phyloP scores from a whole-genome alignment of 306 rosid genomes.

The Rosa persica region DNA sequence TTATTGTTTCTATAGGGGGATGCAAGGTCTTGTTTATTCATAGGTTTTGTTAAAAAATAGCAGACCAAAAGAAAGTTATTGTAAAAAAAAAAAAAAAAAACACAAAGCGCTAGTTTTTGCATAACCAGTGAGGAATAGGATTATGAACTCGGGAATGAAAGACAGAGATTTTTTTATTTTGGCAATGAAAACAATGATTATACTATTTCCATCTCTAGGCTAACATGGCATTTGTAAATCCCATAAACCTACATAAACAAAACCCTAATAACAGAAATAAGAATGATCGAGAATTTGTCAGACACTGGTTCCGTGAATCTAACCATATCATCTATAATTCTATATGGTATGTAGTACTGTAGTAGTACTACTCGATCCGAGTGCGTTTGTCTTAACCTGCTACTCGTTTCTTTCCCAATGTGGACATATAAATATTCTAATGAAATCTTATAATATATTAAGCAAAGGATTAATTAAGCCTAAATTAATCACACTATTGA shows the following conservation, averaged over 20 bases:
- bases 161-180: neutral
- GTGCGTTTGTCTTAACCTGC: neutral
- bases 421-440: neutral
- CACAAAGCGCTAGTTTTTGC: neutral
- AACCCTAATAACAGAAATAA: slow-evolving; percentile 33
- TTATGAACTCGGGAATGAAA: slow-evolving; percentile 12
- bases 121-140: neutral
- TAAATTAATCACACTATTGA: slow-evolving; percentile 8
- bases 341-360: neutral
- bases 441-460: neutral
- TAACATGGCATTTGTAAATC: neutral
- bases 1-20: neutral
- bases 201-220: slow-evolving; percentile 10
- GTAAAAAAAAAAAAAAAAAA: neutral
- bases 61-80: neutral
- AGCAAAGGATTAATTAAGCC: neutral
- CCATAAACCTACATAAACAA: neutral
- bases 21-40: neutral
- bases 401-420: slow-evolving; percentile 4
- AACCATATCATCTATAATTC: neutral
- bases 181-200: slow-evolving; percentile 13
- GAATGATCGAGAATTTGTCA: slow-evolving; percentile 13
- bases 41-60: neutral
- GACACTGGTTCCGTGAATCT: slow-evolving; percentile 7
- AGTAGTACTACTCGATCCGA: neutral